Conservation (phyloP, 108 stramenopile species). For the Pseudonitzschia multistriata region DNA sequence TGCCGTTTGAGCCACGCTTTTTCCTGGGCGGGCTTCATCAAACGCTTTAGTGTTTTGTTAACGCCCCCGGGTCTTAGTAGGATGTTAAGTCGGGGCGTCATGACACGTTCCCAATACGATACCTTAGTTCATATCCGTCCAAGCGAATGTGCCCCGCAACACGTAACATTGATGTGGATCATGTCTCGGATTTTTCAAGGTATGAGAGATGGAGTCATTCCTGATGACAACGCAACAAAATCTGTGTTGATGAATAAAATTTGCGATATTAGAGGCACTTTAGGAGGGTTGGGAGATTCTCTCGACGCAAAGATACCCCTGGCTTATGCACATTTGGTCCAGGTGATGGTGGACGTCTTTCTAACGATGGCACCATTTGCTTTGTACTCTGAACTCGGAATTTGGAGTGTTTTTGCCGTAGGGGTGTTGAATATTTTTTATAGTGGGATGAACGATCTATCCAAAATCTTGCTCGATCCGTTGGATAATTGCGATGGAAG, state of each 20-base stretch:
- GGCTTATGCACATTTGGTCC: slow-evolving; percentile 52
- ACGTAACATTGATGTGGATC: too few relatives aligned
- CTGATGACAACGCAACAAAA: slow-evolving; percentile 37
- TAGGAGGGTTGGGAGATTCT: not conserved
- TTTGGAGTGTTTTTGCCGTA: slow-evolving; percentile 3
- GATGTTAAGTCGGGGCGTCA: slow-evolving; percentile 28
- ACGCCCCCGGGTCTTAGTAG: slow-evolving; percentile 20
- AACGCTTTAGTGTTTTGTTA: slow-evolving; percentile 15
- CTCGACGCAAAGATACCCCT: slow-evolving; percentile 37
- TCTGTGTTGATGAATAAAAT: not conserved
- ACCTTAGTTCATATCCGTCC: slow-evolving; percentile 15
- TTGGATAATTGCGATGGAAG: slow-evolving; percentile 48
- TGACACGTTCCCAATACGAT: slow-evolving; percentile 18
- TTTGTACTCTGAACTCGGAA: slow-evolving; percentile 1
- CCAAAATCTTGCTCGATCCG: slow-evolving; percentile 56
- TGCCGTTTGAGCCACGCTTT: slow-evolving; percentile 29
- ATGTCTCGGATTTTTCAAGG: slow-evolving; percentile 12
- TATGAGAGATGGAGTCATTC: slow-evolving; percentile 33
- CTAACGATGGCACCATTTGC: slow-evolving; percentile 24
- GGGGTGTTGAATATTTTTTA: slow-evolving; percentile 42
- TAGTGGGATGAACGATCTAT: slow-evolving; percentile 43
- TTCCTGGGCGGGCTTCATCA: slow-evolving; percentile 20
- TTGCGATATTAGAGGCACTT: not conserved
- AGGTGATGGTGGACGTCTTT: slow-evolving; percentile 45
- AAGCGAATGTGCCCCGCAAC: slow-evolving; percentile 2